These are phyloP conservation scores for Penicillium sp. DNA, from an alignment of 2,329 filamentous ascomycete genomes.

Conservation along the genomic window DNA sequence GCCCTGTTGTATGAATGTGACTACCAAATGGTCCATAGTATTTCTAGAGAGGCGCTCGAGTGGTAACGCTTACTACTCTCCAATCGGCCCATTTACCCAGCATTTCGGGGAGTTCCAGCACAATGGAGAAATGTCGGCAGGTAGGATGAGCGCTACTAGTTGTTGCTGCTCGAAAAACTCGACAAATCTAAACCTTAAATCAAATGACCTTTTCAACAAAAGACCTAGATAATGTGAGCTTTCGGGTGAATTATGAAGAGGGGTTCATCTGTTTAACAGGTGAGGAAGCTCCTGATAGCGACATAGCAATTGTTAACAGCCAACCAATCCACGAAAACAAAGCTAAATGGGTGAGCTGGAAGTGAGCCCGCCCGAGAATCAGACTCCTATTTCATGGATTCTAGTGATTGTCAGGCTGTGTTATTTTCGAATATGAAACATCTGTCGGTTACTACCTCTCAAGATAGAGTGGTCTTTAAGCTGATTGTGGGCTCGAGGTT, in stretches of 20 bases:
- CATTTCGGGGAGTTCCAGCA: too few species aligned
- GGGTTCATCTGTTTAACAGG: not conserved
- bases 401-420: not conserved
- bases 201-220: not conserved
- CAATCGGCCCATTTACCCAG: too few species aligned
- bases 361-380: not conserved
- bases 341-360: not conserved
- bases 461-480: not conserved
- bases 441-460: not conserved
- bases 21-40: not conserved
- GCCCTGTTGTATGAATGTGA: not conserved
- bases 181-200: not conserved
- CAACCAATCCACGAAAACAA: not conserved
- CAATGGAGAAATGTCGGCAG: not conserved
- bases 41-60: not conserved
- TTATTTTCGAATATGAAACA: not conserved
- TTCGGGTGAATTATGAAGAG: not conserved
- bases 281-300: not conserved
- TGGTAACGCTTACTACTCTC: not conserved
- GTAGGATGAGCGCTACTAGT: not conserved
- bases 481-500: not conserved
- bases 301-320: not conserved
- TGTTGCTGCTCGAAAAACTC: not conserved
- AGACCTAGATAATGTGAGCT: not conserved
- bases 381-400: not conserved